Base-by-base conservation (phyloP, 257 asterid species). In the Hygrophila difformis region DNA sequence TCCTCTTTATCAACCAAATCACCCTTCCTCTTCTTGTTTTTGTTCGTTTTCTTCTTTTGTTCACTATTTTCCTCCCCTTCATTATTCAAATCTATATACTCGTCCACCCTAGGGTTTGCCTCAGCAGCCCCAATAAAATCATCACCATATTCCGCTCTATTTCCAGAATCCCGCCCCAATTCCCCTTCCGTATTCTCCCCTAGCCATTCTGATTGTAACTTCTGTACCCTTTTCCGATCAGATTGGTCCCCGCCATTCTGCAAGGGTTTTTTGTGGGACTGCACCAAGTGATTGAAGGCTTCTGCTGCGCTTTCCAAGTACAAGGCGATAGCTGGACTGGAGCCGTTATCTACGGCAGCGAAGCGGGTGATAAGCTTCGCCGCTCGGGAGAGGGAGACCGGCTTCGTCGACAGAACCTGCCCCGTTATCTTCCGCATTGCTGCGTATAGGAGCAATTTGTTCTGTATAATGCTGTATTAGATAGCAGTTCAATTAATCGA, bases 301-400 rank as follows among this genome's bases (percentile, higher is more conserved):
- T 75, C 65, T 2, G 84, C 59, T 16, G 79, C 39, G 31, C 79
- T 71, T 14, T 62, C 60, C 45, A 82, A 41, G 57, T 70, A 82
- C 22, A 68, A 8, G 28, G 74, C 53, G 10, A 79, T 61, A 11
- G 77, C 68, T 23, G 70, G 49, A 18, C 84, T 71, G 35, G 87
- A 67, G 12, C 83, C 87, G 37, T 58, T 68, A 0, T 76, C 79
- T 19, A 67, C 54, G 51, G 68, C 39, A 43, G 76, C 63, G 54
- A 83, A 83, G 39, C 60, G 35, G 24, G 63, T 22, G 23, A 83
- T 44, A 18, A 59, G 66, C 33, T 68, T 69, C 0, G 87, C 79
- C 6, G 87, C 92, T 19, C 71, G 49, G 0, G 81, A 44, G 12
- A 72, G 65, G 16, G 76, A 66, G n/a, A 69, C 55, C 28, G 78